phyloP scores from a whole-genome alignment of 2,329 filamentous ascomycete species.

The Fusarium sp. region DNA sequence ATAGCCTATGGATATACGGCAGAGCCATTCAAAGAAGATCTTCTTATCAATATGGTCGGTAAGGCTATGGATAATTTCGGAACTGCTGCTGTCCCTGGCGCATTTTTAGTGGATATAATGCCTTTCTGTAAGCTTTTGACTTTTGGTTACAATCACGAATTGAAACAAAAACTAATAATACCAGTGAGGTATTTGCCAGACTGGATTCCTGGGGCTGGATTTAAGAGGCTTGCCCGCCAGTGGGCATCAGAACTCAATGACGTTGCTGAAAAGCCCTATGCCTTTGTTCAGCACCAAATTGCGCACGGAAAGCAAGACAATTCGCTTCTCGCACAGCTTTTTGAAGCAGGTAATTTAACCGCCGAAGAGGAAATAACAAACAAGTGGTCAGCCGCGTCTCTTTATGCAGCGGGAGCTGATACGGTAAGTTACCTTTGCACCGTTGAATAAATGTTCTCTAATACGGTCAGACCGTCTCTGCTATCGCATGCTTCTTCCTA shows the following conservation, averaged over 20 bases:
- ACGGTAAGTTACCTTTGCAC: conserved; percentile 14
- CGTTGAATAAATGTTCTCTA: neutral
- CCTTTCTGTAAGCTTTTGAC: conserved; percentile 29
- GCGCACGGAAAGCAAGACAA: conserved; percentile 12
- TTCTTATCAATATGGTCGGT: conserved; percentile 28
- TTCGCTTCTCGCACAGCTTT: conserved; percentile 26
- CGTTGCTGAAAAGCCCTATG: conserved; percentile 31
- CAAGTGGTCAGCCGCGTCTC: conserved; percentile 41
- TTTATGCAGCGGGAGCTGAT: conserved; percentile 44
- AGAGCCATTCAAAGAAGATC: conserved; percentile 29
- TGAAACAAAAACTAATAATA: neutral
- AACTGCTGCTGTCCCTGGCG: conserved; percentile 26
- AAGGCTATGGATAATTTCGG: conserved; percentile 35
- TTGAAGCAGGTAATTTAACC: conserved; percentile 18
- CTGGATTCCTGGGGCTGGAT: conserved; percentile 35
- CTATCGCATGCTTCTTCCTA: conserved; percentile 37
- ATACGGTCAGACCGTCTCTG: conserved; percentile 28
- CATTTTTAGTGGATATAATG: conserved; percentile 35
- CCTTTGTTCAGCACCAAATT: conserved; percentile 37
- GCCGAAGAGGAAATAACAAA: conserved; percentile 32
- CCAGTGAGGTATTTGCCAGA: conserved; percentile 35
- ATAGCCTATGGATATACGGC: conserved; percentile 40
- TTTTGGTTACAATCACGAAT: no score
- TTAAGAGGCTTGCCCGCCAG: conserved; percentile 29
- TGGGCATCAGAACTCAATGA: conserved; percentile 19